Evolutionary conservation across 2,329 filamentous ascomycete species (phyloP), one percentile per base, ranked within the genome.

Genomic region (Hirsutella rhossiliensis): DNA sequence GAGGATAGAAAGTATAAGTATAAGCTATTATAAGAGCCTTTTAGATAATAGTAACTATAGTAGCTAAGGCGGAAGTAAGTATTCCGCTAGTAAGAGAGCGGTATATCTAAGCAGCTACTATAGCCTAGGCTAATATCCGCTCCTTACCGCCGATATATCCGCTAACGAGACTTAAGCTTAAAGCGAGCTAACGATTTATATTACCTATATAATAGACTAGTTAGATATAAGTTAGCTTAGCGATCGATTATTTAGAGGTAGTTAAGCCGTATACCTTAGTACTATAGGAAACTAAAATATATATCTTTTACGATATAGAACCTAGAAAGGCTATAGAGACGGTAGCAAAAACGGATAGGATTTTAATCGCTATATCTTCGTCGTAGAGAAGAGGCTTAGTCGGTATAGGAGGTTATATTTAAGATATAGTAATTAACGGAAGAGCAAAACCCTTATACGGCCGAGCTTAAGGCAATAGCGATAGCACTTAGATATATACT

Each of bases 371-470:
- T 8, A 30, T 7, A 30, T 8, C 13, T 8, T 7, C 13, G 13
- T 30, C 7, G 29, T 30, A 30, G 29, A 13, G 13, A 30, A 8
- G 13, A 30, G 29, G 29, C 8, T 7, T 13, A 13, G 7, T 8
- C 29, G 7, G 13, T 30, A 30, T 30, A 30, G 29, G 29, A 7
- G 29, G 13, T 30, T 13, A 13, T 30, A 7, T 30, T 30, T n/a
- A n/a, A n/a, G n/a, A n/a, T 8, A 8, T 30, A 30, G 29, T 13
- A 8, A 30, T 30, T 30, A 7, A 38, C 17, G 19, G 41, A 43
- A 27, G 43, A 53, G 19, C 47, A 49, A 41, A 51, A 48, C 40
- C 41, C 36, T 3, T 52, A 50, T 41, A 48, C 30, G 15, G 50
- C 47, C 23, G 44, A 47, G 40, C 43, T 49, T 6, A 40, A 3